Base-by-base conservation (phyloP, 1,284 basidiomycete species). In the Schizophyllum commune region DNA sequence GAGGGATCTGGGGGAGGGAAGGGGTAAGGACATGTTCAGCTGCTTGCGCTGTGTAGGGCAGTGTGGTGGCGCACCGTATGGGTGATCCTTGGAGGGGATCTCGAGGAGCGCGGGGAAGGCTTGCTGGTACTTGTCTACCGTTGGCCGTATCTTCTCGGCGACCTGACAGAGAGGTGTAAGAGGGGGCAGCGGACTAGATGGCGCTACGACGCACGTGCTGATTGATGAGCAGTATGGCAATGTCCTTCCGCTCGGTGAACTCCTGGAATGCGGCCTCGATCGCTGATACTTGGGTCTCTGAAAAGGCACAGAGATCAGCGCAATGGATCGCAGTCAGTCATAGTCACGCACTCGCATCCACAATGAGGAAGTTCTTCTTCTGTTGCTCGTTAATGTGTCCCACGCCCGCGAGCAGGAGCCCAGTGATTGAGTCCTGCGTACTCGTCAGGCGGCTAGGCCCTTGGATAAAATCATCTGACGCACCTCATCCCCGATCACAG, bases 71-170 rank as follows among this genome's bases (percentile, higher is more conserved):
- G 62, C 65, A 92, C 93, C 92, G 68, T 95, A 96, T 58, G 93
- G 92, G 74, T 94, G 92, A 70, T 93, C 94, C 73, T 96, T 96
- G 59, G 91, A 93, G 19, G 97, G 97, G 66, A 99, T 99, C 77
- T 99, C 97, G 21, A 99, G 85, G 39, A 99, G 75, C 0, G 97
- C 94, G 21, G 97, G 97, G 79, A 99, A 99, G 0, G 96, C 89
- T 72, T 96, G 91, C 65, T 92, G 89, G 73, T 99, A 99, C 67
- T 89, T 88, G 76, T 99, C 97, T 17, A 99, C 94, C 1, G 92
- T 87, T 0, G 95, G 94, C 58, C 97, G 81, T 68, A 99, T 99
- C 81, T 92, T 94, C 78, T 99, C 97, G 57, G 95, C 95, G 68
- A 98, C 81, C 95, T 97, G 67, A 27, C 51, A 17, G 52, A 11